phyloP scores from a whole-genome alignment of 495 filamentous ascomycete species.

The Trichoderma reesei region DNA sequence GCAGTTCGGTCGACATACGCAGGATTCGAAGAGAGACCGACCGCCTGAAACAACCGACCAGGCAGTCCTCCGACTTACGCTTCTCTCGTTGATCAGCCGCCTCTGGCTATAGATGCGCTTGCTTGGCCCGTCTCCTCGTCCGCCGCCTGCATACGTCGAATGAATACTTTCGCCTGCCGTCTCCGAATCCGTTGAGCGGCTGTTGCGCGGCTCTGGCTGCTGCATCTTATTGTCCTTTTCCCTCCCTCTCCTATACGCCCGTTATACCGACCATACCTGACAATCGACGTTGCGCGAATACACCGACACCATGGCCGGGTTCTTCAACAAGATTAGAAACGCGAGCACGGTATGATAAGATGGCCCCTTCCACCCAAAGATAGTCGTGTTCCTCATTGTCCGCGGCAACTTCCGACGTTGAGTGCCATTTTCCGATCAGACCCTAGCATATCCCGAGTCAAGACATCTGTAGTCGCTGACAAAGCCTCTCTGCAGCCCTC shows the following conservation, averaged over 20 bases:
- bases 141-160: neutral
- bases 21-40: neutral
- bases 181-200: neutral
- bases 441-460: neutral
- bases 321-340: conserved; percentile 15
- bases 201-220: conserved; percentile 8
- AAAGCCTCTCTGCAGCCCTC: neutral
- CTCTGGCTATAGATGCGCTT: neutral
- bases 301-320: conserved; percentile 12
- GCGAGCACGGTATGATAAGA: conserved; percentile 11
- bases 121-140: neutral
- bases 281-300: neutral
- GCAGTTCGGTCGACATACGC: neutral
- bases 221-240: neutral
- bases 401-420: neutral
- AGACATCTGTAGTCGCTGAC: conserved; percentile 1
- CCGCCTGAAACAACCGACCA: neutral
- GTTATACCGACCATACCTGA: neutral
- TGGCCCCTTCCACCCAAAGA: neutral
- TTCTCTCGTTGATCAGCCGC: neutral
- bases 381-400: neutral
- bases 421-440: neutral
- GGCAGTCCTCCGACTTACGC: neutral
- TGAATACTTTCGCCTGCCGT: neutral
- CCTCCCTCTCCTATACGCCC: neutral